Evolutionary conservation across 2,329 filamentous ascomycete genomes (phyloP).

Genomic region (Pseudopithomyces maydicus): DNA sequence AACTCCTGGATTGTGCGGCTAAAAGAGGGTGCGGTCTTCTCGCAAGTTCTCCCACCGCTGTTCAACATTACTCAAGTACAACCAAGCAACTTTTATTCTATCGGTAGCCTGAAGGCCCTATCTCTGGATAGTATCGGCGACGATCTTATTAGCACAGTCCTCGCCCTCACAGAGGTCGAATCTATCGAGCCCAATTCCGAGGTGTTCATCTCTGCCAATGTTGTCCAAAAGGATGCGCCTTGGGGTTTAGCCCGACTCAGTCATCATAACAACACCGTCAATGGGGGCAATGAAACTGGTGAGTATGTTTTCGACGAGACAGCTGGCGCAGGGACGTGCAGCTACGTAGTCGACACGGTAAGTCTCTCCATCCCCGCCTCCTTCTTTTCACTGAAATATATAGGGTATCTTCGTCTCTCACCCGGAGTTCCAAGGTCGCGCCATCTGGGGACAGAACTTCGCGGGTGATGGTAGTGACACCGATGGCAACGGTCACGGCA

Average conservation of each 20-base stretch:
- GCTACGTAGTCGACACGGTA: slow-evolving; percentile 94
- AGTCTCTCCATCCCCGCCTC: not conserved
- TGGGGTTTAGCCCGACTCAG: slow-evolving; percentile 99
- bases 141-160: not conserved
- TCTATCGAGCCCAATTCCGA: slow-evolving; percentile 94
- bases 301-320: slow-evolving; percentile 93
- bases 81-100: not conserved
- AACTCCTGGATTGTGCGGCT: not conserved
- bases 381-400: not conserved
- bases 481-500: slow-evolving; percentile 98
- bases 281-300: slow-evolving; percentile 47
- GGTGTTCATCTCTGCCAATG: slow-evolving; percentile 70
- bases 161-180: slow-evolving; percentile 71
- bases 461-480: slow-evolving; percentile 80
- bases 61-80: not conserved
- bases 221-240: slow-evolving; percentile 86
- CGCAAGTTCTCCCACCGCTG: not conserved
- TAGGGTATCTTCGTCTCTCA: slow-evolving; percentile 71
- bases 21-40: not conserved
- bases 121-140: not conserved
- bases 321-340: slow-evolving; percentile 95
- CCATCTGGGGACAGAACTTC: slow-evolving; percentile 96
- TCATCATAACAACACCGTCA: slow-evolving; percentile 90
- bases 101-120: not conserved
- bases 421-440: slow-evolving; percentile 96